A percentile compares a stretch with the other conserved stretches of the same genome.
phyloP scores from a whole-genome alignment of 108 stramenopile species.

The Mayamaea pseudoterrestris region DNA sequence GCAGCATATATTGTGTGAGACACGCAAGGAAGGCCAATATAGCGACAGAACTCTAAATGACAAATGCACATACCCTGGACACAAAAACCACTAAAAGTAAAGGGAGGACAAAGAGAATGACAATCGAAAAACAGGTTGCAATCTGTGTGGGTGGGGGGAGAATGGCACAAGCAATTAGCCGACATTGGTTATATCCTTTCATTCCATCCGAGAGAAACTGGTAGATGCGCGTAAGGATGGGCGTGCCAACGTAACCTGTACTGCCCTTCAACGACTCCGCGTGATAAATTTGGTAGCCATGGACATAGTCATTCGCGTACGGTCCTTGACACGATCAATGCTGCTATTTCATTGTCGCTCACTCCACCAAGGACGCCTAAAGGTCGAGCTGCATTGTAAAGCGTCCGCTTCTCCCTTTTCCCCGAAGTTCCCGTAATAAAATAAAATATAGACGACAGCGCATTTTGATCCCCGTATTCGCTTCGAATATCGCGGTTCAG shows the following conservation, averaged over 20 bases:
- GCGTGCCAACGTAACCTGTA: constrained; percentile 37
- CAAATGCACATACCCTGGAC: constrained; percentile 15
- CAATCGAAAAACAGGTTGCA: constrained; percentile 17
- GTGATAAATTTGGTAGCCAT: constrained; percentile 60
- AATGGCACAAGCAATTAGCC: constrained; percentile 61
- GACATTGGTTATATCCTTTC: constrained; percentile 48
- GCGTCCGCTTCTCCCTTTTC: constrained; percentile 27
- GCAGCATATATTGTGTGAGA: too few species aligned
- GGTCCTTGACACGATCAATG: constrained; percentile 41
- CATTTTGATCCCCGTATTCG: constrained; percentile 9
- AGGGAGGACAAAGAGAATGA: constrained; percentile 29
- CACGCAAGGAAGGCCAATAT: constrained; percentile 38
- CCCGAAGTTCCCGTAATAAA: constrained; percentile 40
- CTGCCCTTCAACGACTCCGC: constrained; percentile 42
- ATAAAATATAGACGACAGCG: constrained; percentile 5
- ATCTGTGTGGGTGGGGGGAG: constrained; percentile 61
- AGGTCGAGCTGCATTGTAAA: constrained; percentile 62
- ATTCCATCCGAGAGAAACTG: constrained; percentile 44
- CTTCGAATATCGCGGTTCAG: constrained; percentile 29
- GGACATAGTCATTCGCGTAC: constrained; percentile 42
- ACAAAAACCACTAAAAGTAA: constrained; percentile 36
- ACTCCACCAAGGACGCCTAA: constrained; percentile 59
- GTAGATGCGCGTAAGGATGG: constrained; percentile 39
- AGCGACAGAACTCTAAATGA: constrained; percentile 35
- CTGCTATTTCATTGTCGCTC: constrained; percentile 35